Percentiles rank a stretch among this genome's conserved stretches.
Conservation (phyloP, 441 rosid species). For the Arabidopsis hybrid region DNA sequence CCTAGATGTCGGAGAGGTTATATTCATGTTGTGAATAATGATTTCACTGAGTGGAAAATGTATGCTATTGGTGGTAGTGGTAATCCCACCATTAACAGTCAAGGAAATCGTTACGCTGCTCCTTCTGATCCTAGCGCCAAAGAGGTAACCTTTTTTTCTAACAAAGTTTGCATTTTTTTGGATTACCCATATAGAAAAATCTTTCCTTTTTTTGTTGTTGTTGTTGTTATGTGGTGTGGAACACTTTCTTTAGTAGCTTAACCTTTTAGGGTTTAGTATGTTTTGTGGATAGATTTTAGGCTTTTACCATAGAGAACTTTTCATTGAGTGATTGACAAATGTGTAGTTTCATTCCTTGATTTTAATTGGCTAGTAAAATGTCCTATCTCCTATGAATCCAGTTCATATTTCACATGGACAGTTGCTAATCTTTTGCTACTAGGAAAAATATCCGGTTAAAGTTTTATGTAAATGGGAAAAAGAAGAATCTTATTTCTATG, state of each 20-base stretch:
- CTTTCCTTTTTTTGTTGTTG: conserved; percentile 21
- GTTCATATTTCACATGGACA: conserved; percentile 44
- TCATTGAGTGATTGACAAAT: background rate
- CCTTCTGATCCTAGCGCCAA: conserved; percentile 69
- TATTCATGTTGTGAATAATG: conserved; percentile 86
- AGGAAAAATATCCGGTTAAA: conserved; percentile 18
- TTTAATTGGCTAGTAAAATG: background rate
- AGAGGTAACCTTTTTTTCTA: conserved; percentile 51
- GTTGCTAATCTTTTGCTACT: conserved; percentile 22
- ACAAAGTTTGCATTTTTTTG: background rate
- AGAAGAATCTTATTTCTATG: conserved; percentile 6
- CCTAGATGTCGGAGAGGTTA: conserved; percentile 87
- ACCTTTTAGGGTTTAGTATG: conserved; percentile 26
- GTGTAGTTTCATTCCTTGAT: background rate
- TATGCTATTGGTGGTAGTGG: conserved; percentile 96
- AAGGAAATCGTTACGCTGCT: conserved; percentile 85
- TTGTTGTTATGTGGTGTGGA: background rate
- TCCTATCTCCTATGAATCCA: conserved; percentile 35
- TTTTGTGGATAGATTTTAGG: conserved; percentile 5
- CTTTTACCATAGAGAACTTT: conserved; percentile 8
- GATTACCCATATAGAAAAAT: background rate
- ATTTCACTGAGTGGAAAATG: conserved; percentile 83
- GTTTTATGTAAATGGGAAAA: background rate
- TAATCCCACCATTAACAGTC: conserved; percentile 84
- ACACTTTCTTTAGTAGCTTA: background rate